Percentiles rank a stretch among this genome's conserved stretches.
These are phyloP conservation scores for Ophiognomonia clavigignenti-juglandacearum DNA, from an alignment of 2,329 filamentous ascomycete species.

Conservation along the genomic window DNA sequence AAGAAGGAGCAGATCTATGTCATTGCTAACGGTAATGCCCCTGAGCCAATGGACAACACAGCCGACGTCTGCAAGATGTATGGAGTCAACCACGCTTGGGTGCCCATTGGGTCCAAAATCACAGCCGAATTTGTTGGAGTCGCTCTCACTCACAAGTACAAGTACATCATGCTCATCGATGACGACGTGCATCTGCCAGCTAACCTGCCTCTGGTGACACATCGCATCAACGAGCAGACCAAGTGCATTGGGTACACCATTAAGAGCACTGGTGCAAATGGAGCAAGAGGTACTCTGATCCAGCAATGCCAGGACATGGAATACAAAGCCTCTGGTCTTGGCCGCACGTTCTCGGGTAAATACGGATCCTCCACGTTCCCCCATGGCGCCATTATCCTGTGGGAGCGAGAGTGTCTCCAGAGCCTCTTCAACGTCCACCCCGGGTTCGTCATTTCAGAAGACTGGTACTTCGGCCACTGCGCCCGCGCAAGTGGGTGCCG, in stretches of 20 bases:
- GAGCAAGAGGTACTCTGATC: conserved; percentile 30
- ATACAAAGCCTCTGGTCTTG: conserved; percentile 44
- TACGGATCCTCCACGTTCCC: conserved; percentile 44
- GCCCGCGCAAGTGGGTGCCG: conserved; percentile 36
- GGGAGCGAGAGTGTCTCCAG: conserved; percentile 40
- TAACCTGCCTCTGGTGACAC: conserved; percentile 41
- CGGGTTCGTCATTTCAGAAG: conserved; percentile 44
- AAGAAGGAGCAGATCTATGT: conserved; percentile 40
- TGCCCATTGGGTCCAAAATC: conserved; percentile 42
- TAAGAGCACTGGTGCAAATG: conserved; percentile 34
- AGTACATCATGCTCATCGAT: conserved; percentile 42
- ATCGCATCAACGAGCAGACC: conserved; percentile 34
- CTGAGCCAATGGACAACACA: conserved; percentile 40
- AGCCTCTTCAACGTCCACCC: conserved; percentile 42
- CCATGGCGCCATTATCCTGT: conserved; percentile 45
- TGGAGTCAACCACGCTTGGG: conserved; percentile 44
- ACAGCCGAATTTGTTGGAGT: conserved; percentile 44
- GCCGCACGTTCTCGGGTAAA: conserved; percentile 37
- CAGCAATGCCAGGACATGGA: conserved; percentile 47
- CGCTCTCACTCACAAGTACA: conserved; percentile 38
- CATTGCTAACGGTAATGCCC: conserved; percentile 43
- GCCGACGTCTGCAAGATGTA: conserved; percentile 37
- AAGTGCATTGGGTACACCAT: conserved; percentile 46
- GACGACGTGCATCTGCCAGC: conserved; percentile 43
- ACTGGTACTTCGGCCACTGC: conserved; percentile 48